Conservation (phyloP, 2,329 filamentous ascomycete genomes). For the Thelonectria rubi region DNA sequence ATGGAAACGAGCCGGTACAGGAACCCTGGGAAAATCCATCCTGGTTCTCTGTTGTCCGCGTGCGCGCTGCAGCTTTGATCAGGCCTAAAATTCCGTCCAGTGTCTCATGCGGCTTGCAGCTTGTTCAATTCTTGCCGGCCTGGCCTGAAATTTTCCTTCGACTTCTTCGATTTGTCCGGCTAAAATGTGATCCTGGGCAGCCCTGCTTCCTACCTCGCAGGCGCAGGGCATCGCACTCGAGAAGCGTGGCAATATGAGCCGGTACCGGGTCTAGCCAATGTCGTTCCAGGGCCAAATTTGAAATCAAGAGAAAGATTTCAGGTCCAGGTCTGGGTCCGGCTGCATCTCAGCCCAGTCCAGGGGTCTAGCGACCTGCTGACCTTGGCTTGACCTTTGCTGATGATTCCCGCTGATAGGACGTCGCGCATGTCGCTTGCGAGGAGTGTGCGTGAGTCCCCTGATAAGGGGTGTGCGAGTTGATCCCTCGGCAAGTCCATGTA, state of each 20-base stretch:
- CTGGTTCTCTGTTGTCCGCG: not conserved
- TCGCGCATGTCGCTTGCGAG: constrained; percentile 15
- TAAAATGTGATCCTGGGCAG: constrained; percentile 27
- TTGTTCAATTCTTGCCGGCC: constrained; percentile 8
- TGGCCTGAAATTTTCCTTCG: constrained; percentile 4
- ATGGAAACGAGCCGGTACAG: not conserved
- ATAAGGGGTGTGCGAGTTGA: constrained; percentile 14
- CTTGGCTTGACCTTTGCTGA: constrained; percentile 22
- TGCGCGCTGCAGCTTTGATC: constrained; percentile 17
- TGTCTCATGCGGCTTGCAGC: constrained; percentile 14
- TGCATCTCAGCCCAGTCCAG: constrained; percentile 12
- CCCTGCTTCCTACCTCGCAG: constrained; percentile 3
- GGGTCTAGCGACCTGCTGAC: constrained; percentile 26
- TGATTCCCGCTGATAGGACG: constrained; percentile 22
- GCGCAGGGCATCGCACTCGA: not conserved
- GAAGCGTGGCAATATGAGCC: not conserved
- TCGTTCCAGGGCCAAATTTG: not conserved
- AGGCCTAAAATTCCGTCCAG: constrained; percentile 23
- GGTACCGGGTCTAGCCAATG: not conserved
- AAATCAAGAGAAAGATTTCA: constrained; percentile 18
- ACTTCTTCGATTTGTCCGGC: constrained; percentile 32
- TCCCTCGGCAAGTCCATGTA: constrained; percentile 10
- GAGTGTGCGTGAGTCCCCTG: constrained; percentile 17
- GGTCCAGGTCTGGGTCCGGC: constrained; percentile 8
- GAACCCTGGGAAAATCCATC: not conserved